A percentile compares a stretch with the other conserved stretches of the same genome.
Conservation (phyloP, 1,284 basidiomycete genomes). For the Malassezia brasiliensis region DNA sequence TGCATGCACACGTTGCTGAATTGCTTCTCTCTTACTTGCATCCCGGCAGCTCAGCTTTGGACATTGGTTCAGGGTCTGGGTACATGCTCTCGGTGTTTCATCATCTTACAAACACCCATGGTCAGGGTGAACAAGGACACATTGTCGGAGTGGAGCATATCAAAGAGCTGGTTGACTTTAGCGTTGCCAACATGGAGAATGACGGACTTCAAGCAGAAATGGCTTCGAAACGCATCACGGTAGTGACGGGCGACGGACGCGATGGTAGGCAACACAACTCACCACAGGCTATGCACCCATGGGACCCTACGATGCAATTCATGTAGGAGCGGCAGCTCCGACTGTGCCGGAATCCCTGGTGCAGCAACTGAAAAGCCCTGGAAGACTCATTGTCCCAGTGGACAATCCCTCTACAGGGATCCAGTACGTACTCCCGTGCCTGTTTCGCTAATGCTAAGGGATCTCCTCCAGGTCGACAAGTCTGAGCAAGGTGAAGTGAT, state of each 20-base stretch:
- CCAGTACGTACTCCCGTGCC: background rate
- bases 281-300: conserved; percentile 20
- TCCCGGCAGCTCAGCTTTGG: conserved; percentile 65
- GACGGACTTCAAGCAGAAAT: conserved; percentile 60
- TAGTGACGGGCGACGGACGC: conserved; percentile 72
- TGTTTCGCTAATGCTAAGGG: conserved; percentile 3
- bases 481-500: conserved; percentile 62
- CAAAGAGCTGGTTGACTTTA: conserved; percentile 53
- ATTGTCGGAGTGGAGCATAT: conserved; percentile 91
- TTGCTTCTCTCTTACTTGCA: conserved; percentile 62
- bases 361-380: conserved; percentile 65
- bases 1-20: conserved; percentile 69
- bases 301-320: conserved; percentile 79
- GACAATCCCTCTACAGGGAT: conserved; percentile 51
- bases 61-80: conserved; percentile 52
- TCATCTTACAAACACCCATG: conserved; percentile 24
- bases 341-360: conserved; percentile 59
- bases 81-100: conserved; percentile 43
- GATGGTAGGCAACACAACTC: conserved; percentile 52
- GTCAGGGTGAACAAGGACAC: conserved; percentile 51
- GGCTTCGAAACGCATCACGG: conserved; percentile 55
- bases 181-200: conserved; percentile 59
- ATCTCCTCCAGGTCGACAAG: conserved; percentile 50
- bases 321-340: conserved; percentile 77
- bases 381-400: conserved; percentile 88